These are phyloP conservation scores for Calonectria pauciramosa DNA, from an alignment of 2,329 filamentous ascomycete genomes.

Conservation along the genomic window DNA sequence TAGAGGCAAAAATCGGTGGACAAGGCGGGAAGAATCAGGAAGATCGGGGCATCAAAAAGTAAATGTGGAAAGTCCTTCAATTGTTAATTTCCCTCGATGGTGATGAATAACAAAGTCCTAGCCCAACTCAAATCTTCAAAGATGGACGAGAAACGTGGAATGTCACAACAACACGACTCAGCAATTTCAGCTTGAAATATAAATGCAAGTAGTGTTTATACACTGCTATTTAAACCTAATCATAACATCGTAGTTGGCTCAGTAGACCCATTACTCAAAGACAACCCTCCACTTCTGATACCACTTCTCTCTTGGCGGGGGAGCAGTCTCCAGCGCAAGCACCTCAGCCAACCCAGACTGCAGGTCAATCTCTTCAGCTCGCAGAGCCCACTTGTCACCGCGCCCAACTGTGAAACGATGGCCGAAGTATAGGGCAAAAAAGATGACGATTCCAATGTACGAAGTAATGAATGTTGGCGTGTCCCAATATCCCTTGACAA, in stretches of 20 bases:
- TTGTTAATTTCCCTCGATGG: too few relatives aligned
- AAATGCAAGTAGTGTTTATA: not conserved
- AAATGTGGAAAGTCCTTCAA: too few relatives aligned
- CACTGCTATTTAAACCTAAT: not conserved
- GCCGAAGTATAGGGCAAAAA: slow-evolving; percentile 20
- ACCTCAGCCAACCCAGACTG: slow-evolving; percentile 18
- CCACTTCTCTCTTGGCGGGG: slow-evolving; percentile 18
- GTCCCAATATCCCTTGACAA: slow-evolving; percentile 25
- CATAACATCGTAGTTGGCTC: not conserved
- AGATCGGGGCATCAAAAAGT: too few relatives aligned
- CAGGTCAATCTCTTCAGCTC: slow-evolving; percentile 22
- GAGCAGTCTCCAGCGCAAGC: slow-evolving; percentile 14
- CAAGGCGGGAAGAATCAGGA: too few relatives aligned
- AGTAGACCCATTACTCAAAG: slow-evolving; percentile 15
- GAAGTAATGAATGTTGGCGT: slow-evolving; percentile 22
- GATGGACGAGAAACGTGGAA: not conserved
- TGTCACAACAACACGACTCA: not conserved
- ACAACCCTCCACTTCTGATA: slow-evolving; percentile 16
- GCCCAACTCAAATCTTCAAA: too few relatives aligned
- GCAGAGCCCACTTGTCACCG: slow-evolving; percentile 5
- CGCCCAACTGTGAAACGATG: slow-evolving; percentile 19
- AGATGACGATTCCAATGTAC: slow-evolving; percentile 28
- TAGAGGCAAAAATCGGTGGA: too few relatives aligned
- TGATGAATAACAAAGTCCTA: too few relatives aligned
- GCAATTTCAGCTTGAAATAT: not conserved